These are phyloP conservation scores for Fonticula alba DNA, from an alignment of 78 protist genomes.

Conservation along the genomic window DNA sequence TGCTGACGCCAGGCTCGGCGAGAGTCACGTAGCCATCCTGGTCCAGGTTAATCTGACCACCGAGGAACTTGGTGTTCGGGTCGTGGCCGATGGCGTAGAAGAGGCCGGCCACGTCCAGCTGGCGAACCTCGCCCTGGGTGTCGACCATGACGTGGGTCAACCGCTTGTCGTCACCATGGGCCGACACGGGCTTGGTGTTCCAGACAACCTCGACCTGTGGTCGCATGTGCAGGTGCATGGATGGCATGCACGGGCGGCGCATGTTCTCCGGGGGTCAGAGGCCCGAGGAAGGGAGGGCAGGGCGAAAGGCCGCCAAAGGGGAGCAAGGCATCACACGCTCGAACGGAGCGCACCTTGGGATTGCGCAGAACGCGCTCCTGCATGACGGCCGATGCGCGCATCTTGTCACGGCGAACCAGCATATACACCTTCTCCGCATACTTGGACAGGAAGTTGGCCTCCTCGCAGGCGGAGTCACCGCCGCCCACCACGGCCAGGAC, in stretches of 20 bases:
- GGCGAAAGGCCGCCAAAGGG: no score
- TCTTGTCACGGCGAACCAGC: conserved; percentile 45
- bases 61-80: conserved; percentile 54
- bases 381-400: conserved; percentile 66
- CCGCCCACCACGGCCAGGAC: conserved; percentile 65
- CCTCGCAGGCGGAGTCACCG: conserved; percentile 72
- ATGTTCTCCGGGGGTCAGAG: no score
- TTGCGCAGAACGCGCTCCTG: conserved; percentile 23
- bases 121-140: neutral
- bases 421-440: conserved; percentile 29
- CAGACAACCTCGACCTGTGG: conserved; percentile 37
- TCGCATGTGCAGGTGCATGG: no score
- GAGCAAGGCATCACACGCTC: no score
- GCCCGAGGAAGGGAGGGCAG: no score
- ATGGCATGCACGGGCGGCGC: no score
- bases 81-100: conserved; percentile 75
- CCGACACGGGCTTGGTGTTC: conserved; percentile 29
- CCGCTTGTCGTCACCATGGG: conserved; percentile 32
- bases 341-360: no score
- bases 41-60: conserved; percentile 32
- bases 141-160: conserved; percentile 3
- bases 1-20: conserved; percentile 24
- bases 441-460: conserved; percentile 58
- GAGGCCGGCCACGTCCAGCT: conserved; percentile 28
- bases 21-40: conserved; percentile 51